A percentile compares a stretch with the other conserved stretches of the same genome.
Evolutionary conservation across 78 protist species (phyloP).

Genomic region (Dictyostelium firmibasis): DNA sequence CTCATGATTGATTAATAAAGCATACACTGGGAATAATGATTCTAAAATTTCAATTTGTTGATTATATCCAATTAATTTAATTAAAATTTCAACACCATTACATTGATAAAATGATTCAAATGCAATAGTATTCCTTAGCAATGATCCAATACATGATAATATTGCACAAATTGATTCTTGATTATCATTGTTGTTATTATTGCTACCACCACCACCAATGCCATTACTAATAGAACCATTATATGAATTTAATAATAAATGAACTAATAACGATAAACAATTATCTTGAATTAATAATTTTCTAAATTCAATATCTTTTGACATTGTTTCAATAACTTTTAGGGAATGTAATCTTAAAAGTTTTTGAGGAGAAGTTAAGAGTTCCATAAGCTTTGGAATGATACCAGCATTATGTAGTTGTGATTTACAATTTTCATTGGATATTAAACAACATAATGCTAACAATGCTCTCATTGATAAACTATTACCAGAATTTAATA

Average conservation of each 20-base stretch:
- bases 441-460: constrained; percentile 54
- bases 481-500: not conserved
- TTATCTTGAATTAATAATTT: not conserved
- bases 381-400: constrained; percentile 4
- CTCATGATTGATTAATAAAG: constrained; percentile 14
- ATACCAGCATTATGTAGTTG: constrained; percentile 52
- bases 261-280: not conserved
- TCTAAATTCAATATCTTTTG: constrained; percentile 27
- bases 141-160: not conserved
- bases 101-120: not conserved
- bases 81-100: not conserved
- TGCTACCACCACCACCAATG: too few species aligned
- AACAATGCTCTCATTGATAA: constrained; percentile 50
- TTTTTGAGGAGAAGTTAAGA: constrained; percentile 18
- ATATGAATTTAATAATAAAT: not conserved
- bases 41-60: not conserved
- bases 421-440: constrained; percentile 38
- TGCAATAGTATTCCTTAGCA: not conserved
- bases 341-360: constrained; percentile 42
- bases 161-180: not conserved
- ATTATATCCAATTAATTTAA: not conserved
- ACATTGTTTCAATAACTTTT: constrained; percentile 42
- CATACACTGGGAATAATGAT: not conserved
- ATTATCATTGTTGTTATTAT: not conserved
- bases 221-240: not conserved